phyloP scores from a whole-genome alignment of 2,329 filamentous ascomycete species.

The Colletotrichum destructivum region DNA sequence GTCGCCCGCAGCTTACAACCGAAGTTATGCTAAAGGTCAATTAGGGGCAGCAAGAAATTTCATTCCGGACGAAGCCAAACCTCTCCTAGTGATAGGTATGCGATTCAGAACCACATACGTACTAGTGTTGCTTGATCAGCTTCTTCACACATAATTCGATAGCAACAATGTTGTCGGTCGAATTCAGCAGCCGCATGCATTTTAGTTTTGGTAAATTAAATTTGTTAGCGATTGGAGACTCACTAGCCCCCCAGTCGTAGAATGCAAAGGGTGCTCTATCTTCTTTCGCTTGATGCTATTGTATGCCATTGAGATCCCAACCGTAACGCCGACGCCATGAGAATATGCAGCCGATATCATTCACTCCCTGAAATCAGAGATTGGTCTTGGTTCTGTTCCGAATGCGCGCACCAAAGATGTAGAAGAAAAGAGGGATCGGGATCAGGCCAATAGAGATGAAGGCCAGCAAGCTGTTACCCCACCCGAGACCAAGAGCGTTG shows the following conservation, averaged over 20 bases:
- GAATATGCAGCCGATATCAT: no score
- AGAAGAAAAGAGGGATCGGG: slow-evolving; percentile 57
- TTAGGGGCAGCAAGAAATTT: no score
- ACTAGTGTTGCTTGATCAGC: no score
- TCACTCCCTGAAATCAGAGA: not conserved
- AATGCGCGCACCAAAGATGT: slow-evolving; percentile 55
- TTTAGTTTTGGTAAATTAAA: not conserved
- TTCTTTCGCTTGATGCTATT: not conserved
- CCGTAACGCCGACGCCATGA: not conserved
- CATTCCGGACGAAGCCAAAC: no score
- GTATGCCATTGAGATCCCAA: not conserved
- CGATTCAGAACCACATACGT: no score
- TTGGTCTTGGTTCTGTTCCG: slow-evolving; percentile 45
- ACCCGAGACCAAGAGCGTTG: slow-evolving; percentile 56
- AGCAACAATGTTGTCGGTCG: not conserved
- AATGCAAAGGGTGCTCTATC: not conserved
- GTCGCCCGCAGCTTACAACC: no score
- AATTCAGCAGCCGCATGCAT: not conserved
- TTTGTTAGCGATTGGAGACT: not conserved
- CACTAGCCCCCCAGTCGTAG: not conserved
- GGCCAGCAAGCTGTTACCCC: slow-evolving; percentile 59
- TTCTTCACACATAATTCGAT: no score
- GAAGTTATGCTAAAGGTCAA: no score
- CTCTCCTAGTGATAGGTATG: no score
- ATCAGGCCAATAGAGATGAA: slow-evolving; percentile 56